A percentile compares a stretch with the other conserved stretches of the same genome.
phyloP scores from a whole-genome alignment of 805 yeast genomes.

The Limtongia smithiae region DNA sequence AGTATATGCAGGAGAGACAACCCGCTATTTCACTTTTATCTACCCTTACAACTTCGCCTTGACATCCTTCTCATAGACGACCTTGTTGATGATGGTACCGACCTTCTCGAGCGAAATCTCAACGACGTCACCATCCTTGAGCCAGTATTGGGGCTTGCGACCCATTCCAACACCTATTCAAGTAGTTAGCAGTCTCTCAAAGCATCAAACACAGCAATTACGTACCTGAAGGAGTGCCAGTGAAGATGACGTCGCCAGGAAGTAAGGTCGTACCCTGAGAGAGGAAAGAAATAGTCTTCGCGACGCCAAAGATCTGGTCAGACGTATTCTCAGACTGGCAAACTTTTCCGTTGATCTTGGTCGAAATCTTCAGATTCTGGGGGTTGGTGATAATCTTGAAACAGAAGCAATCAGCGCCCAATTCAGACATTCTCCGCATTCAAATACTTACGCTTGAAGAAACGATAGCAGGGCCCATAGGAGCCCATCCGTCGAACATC shows the following conservation, averaged over 20 bases:
- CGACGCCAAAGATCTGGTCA: constrained; percentile 50
- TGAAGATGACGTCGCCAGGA: constrained; percentile 54
- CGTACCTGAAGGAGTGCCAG: constrained; percentile 50
- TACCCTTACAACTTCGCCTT: constrained; percentile 32
- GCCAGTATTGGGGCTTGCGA: constrained; percentile 43
- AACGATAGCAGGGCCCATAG: constrained; percentile 54
- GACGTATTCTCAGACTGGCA: constrained; percentile 47
- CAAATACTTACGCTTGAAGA: constrained; percentile 32
- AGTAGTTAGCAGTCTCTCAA: neutral
- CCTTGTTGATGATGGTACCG: constrained; percentile 44
- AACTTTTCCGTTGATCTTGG: constrained; percentile 47
- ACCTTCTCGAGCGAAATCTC: constrained; percentile 44
- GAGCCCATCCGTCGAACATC: constrained; percentile 56
- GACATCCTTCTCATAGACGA: constrained; percentile 36
- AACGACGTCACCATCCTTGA: constrained; percentile 46
- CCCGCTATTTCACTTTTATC: too few relatives aligned
- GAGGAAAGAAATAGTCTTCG: constrained; percentile 45
- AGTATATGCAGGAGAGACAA: too few relatives aligned
- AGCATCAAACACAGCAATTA: neutral
- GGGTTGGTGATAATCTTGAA: constrained; percentile 39
- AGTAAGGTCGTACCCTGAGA: constrained; percentile 50
- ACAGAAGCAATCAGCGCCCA: too few relatives aligned
- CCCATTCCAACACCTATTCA: constrained; percentile 50
- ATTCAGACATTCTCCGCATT: too few relatives aligned
- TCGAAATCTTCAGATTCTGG: constrained; percentile 39